phyloP scores from a whole-genome alignment of 257 asterid genomes.

The Fraxinus quadrangulata region DNA sequence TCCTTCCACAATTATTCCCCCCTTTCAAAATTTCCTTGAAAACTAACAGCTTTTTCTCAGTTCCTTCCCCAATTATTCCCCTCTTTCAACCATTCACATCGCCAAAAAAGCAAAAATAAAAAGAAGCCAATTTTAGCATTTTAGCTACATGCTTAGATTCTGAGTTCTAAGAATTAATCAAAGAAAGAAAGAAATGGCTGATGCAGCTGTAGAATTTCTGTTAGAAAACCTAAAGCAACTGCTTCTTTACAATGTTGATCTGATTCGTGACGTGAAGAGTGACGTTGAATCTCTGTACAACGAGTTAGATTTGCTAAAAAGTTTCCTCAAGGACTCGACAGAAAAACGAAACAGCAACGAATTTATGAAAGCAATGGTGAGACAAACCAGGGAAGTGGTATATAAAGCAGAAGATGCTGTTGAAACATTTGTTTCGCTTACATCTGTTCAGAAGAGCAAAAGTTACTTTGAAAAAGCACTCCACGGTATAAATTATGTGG shows the following conservation, averaged over 20 bases:
- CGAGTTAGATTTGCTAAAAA: slow-evolving; percentile 46
- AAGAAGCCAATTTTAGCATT: too few relatives aligned
- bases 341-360: slow-evolving; percentile 41
- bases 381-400: slow-evolving; percentile 45
- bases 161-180: not conserved
- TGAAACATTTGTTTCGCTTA: slow-evolving; percentile 49
- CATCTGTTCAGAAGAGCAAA: slow-evolving; percentile 49
- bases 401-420: slow-evolving; percentile 62
- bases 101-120: too few relatives aligned
- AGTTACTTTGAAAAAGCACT: slow-evolving; percentile 29
- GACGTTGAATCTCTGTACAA: slow-evolving; percentile 41
- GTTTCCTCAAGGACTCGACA: slow-evolving; percentile 46
- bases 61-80: not conserved
- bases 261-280: slow-evolving; percentile 37
- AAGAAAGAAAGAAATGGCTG: slow-evolving; percentile 36
- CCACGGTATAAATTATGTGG: slow-evolving; percentile 38
- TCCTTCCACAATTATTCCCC: too few relatives aligned
- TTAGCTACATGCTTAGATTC: too few relatives aligned
- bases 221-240: slow-evolving; percentile 53
- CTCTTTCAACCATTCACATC: not conserved
- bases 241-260: slow-evolving; percentile 42
- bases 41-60: not conserved
- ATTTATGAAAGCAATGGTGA: slow-evolving; percentile 36
- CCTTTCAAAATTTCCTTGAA: not conserved
- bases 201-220: slow-evolving; percentile 57